These are phyloP conservation scores for Albugo candida DNA, from an alignment of 352 stramenopile species.

Conservation along the genomic window DNA sequence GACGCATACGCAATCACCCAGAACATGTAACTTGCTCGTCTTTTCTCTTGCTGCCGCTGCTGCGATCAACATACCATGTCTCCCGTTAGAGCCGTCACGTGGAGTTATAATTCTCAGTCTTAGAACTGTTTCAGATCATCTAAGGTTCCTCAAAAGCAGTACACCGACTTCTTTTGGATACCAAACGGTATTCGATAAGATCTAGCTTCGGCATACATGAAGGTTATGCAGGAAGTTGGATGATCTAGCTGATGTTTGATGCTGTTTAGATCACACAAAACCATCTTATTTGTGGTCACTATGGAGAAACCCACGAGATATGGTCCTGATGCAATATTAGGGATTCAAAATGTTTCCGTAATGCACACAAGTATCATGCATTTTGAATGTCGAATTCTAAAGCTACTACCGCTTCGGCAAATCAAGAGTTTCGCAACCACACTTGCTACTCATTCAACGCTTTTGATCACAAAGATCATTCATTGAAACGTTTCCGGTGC, in stretches of 20 bases:
- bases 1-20: slow-evolving; percentile 69
- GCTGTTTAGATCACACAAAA: slow-evolving; percentile 72
- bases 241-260: slow-evolving; percentile 76
- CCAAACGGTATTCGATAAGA: slow-evolving; percentile 71
- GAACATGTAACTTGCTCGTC: slow-evolving; percentile 61
- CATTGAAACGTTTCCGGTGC: slow-evolving; percentile 75
- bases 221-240: slow-evolving; percentile 74
- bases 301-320: slow-evolving; percentile 68
- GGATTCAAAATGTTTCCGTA: slow-evolving; percentile 74
- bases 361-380: slow-evolving; percentile 81
- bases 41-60: slow-evolving; percentile 44
- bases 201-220: slow-evolving; percentile 51
- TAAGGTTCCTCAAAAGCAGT: slow-evolving; percentile 65
- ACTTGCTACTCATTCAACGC: slow-evolving; percentile 52
- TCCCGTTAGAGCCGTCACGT: slow-evolving; percentile 40
- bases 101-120: slow-evolving; percentile 63
- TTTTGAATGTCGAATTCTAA: slow-evolving; percentile 58
- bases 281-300: slow-evolving; percentile 65
- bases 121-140: slow-evolving; percentile 61
- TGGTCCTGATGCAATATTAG: slow-evolving; percentile 79
- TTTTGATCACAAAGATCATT: slow-evolving; percentile 65
- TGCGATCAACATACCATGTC: slow-evolving; percentile 42
- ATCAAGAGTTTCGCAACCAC: too few relatives aligned
- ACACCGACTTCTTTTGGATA: slow-evolving; percentile 69
- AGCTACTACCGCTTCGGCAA: background rate